phyloP scores from a whole-genome alignment of 768 basidiomycete species.

The Tephrocybe sp. region DNA sequence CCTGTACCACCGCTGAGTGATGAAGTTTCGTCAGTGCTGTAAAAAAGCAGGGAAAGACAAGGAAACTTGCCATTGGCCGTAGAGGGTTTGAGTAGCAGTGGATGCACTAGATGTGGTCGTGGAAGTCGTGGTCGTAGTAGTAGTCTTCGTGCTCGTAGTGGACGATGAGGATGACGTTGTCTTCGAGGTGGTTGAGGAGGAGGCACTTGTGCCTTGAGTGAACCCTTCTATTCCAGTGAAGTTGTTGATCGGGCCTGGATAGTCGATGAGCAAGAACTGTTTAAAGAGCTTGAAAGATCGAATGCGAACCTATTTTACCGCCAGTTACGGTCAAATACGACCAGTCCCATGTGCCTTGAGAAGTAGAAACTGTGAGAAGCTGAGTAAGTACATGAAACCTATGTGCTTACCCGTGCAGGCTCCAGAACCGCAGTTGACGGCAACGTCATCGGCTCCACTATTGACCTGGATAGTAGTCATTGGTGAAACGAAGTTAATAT shows the following conservation, averaged over 20 bases:
- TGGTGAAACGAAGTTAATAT: slow-evolving; percentile 43
- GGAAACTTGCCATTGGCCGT: too few species aligned
- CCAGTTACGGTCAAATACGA: slow-evolving; percentile 40
- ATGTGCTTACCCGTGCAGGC: slow-evolving; percentile 43
- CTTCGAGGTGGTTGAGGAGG: too few species aligned
- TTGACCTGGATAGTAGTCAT: slow-evolving; percentile 40
- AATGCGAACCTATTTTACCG: slow-evolving; percentile 36
- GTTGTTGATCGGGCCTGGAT: slow-evolving; percentile 40
- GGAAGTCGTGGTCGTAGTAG: too few species aligned
- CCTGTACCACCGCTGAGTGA: too few species aligned
- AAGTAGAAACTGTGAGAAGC: neutral
- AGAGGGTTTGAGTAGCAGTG: too few species aligned
- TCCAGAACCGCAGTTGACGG: slow-evolving; percentile 53
- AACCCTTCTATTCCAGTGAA: slow-evolving; percentile 30
- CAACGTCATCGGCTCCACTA: slow-evolving; percentile 40
- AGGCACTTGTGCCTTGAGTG: too few species aligned
- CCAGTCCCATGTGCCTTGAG: slow-evolving; percentile 50
- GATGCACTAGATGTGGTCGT: too few species aligned
- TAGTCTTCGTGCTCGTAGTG: too few species aligned
- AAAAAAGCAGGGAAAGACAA: too few species aligned
- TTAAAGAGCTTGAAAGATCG: neutral
- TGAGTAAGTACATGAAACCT: neutral
- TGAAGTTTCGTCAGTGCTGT: too few species aligned
- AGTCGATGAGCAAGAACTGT: neutral
- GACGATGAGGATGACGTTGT: too few species aligned